Base-by-base conservation (phyloP, 805 yeast genomes). In the Teunomyces atbi region DNA sequence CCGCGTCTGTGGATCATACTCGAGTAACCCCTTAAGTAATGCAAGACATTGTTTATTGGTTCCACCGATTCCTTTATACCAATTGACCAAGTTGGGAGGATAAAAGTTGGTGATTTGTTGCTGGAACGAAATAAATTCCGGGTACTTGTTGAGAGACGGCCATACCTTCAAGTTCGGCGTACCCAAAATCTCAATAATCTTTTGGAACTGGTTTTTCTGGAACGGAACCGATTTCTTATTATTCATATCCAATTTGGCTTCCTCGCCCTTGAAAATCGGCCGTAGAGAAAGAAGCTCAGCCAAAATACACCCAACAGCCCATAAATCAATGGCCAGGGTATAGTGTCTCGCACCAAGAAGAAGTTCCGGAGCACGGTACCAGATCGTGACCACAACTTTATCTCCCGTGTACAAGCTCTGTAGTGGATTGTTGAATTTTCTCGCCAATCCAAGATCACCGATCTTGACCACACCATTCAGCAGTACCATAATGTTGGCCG, bases 201-300 rank as follows among this genome's bases (percentile, higher is more conserved):
- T 90, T 57, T 87, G 86, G 61, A 92, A 77, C 68, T 94, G 99
- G 61, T 88, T 91, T 47, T 86, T 83, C 65, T 94, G 99, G 65
- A 94, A 94, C 2, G 98, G 97, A 4, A 92, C 91, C 46, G 83
- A 85, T 60, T 92, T 91, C 60, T 90, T 92, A 54, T 86, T 87
- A 50, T 64, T 69, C 40, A 70, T 61, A 62, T 91, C 98, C 78
- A 92, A 86, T 57, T 92, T 92, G 11, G 96, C 94, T 61, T 94
- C 99, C 66, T 94, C 99, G 45, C 99, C 99, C 64, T 94, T 94
- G 70, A 94, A 94, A 7, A 94, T 84, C 0, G 99, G 99, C 56
- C 96, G 71, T 27, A 94, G 67, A 1, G 96, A 88, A 11, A 94
- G 71, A 43, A 94, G 69, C 61, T 94, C 99, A 0, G 97, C 98